Evolutionary conservation across 306 rosid genomes (phyloP).

Genomic region (Cicer cuneatum): DNA sequence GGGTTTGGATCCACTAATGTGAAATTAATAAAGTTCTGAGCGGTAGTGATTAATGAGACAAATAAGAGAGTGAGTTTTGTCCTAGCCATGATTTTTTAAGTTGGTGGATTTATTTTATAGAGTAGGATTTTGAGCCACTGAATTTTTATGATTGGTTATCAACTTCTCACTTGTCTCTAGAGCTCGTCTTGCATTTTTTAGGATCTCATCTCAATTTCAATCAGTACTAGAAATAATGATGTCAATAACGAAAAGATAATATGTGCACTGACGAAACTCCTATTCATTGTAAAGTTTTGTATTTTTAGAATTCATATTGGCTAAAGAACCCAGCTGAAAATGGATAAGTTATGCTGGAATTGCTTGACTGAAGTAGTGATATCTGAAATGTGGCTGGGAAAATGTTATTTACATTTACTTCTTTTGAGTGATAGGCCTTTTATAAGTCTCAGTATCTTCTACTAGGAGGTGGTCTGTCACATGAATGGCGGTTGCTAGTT

Average conservation of each 20-base stretch:
- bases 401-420: slow-evolving; percentile 14
- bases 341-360: slow-evolving; percentile 22
- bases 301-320: slow-evolving; percentile 8
- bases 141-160: slow-evolving; percentile 6
- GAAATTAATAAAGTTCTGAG: background rate
- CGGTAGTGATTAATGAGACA: background rate
- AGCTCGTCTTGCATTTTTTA: background rate
- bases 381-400: slow-evolving; percentile 1
- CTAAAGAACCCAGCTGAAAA: background rate
- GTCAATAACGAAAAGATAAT: background rate
- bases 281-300: background rate
- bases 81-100: background rate
- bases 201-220: slow-evolving; percentile 14
- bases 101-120: background rate
- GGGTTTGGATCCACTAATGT: slow-evolving; percentile 18
- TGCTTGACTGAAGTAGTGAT: slow-evolving; percentile 24
- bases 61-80: slow-evolving; percentile 20
- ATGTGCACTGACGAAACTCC: background rate
- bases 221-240: background rate
- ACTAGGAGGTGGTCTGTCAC: slow-evolving; percentile 30
- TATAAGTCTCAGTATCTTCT: slow-evolving; percentile 28
- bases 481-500: slow-evolving; percentile 7
- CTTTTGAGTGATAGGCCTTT: slow-evolving; percentile 10
- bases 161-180: background rate
- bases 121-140: background rate